A percentile compares a stretch with the other conserved stretches of the same genome.
phyloP scores from a whole-genome alignment of 768 basidiomycete genomes.

The Lentinula sp. region DNA sequence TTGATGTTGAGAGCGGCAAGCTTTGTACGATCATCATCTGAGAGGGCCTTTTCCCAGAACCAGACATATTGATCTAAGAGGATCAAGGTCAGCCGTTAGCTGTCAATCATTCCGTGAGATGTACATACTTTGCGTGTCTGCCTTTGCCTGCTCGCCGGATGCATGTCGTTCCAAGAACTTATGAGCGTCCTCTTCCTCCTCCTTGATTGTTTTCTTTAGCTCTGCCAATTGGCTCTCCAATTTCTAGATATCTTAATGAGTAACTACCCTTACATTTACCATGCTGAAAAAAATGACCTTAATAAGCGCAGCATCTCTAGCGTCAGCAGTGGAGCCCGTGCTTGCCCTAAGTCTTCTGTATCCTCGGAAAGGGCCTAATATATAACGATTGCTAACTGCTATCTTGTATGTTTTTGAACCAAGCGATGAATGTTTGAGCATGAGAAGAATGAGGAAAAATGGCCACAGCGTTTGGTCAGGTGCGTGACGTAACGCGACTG shows the following conservation, averaged over 20 bases:
- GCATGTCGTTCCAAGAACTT: background rate
- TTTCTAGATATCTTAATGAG: background rate
- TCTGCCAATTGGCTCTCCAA: constrained; percentile 1
- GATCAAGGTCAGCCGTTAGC: too few species aligned
- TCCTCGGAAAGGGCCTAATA: background rate
- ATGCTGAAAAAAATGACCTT: background rate
- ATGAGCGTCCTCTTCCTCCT: constrained; percentile 3
- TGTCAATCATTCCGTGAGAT: background rate
- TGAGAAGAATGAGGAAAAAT: background rate
- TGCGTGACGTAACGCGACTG: background rate
- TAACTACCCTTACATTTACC: background rate
- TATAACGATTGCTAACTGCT: background rate
- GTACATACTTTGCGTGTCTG: background rate
- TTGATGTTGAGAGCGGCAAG: background rate
- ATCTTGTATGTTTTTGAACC: background rate
- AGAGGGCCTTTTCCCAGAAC: constrained; percentile 5
- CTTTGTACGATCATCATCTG: background rate
- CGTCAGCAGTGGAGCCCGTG: constrained; percentile 1
- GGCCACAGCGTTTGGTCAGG: background rate
- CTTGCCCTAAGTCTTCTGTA: constrained; percentile 3
- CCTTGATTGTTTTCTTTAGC: background rate
- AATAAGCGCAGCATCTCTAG: constrained; percentile 2
- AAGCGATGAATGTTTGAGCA: background rate
- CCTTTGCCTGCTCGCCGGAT: background rate
- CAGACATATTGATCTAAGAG: background rate